phyloP scores from a whole-genome alignment of 2,329 filamentous ascomycete genomes.

The Harringtonia aguacate region DNA sequence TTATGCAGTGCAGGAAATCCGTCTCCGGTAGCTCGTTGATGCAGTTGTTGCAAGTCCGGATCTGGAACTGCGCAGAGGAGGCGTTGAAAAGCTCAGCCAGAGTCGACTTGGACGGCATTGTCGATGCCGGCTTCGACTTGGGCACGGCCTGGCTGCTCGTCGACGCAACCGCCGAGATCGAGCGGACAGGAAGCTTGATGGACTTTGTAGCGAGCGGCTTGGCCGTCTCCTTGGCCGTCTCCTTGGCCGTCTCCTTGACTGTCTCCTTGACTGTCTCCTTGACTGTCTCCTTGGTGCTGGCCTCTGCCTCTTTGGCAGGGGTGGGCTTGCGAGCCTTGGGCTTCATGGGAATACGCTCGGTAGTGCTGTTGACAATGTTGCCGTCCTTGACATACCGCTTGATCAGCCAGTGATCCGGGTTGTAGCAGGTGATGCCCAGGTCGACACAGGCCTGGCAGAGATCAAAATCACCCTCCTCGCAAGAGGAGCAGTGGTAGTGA shows the following conservation, averaged over 20 bases:
- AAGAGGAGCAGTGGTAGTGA: constrained; percentile 92
- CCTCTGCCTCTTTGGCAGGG: constrained; percentile 3
- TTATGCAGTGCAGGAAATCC: constrained; percentile 74
- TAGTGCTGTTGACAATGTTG: constrained; percentile 72
- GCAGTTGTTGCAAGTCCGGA: constrained; percentile 62
- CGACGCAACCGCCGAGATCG: too few species aligned
- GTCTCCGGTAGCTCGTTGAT: constrained; percentile 61
- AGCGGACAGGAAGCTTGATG: too few species aligned
- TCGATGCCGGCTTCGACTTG: background rate
- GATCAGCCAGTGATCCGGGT: constrained; percentile 82
- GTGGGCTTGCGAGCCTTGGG: constrained; percentile 20
- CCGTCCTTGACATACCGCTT: constrained; percentile 77
- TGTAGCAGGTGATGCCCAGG: constrained; percentile 65
- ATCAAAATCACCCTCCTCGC: constrained; percentile 89
- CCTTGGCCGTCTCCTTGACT: too few species aligned
- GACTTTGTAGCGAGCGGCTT: too few species aligned
- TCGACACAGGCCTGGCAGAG: constrained; percentile 74
- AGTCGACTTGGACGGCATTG: background rate
- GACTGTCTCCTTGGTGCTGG: background rate
- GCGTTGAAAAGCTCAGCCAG: background rate
- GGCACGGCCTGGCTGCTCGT: background rate
- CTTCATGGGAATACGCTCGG: constrained; percentile 67
- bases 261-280: background rate
- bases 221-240: too few species aligned
- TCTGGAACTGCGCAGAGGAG: constrained; percentile 3